These are phyloP conservation scores for Malassezia cuniculi DNA, from an alignment of 1,284 basidiomycete genomes.

Conservation along the genomic window DNA sequence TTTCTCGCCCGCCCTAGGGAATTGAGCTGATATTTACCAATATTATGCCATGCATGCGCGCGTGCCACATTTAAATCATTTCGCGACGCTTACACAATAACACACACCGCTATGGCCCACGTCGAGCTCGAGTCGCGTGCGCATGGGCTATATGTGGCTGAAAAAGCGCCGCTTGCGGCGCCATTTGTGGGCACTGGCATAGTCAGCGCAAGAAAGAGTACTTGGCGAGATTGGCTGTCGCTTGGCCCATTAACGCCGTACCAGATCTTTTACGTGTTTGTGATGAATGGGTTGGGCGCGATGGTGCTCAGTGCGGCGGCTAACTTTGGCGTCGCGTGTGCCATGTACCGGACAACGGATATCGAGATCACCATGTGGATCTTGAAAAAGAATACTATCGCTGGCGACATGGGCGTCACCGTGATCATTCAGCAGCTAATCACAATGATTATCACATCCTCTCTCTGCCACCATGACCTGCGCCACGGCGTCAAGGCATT, in stretches of 20 bases:
- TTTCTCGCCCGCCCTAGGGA: too few relatives aligned
- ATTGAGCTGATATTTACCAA: too few relatives aligned
- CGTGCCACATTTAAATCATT: too few relatives aligned
- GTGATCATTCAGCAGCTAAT: conserved; percentile 38
- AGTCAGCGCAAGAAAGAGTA: conserved; percentile 1
- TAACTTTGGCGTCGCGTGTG: conserved; percentile 38
- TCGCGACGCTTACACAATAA: too few relatives aligned
- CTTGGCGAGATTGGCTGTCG: conserved; percentile 9
- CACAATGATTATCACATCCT: conserved; percentile 34
- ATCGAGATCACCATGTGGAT: conserved; percentile 25
- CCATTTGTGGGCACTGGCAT: conserved; percentile 54
- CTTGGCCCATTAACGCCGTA: conserved; percentile 5
- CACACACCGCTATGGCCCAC: too few relatives aligned
- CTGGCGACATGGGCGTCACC: conserved; percentile 41
- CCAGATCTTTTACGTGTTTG: conserved; percentile 14
- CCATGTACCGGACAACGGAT: conserved; percentile 20
- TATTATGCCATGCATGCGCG: too few relatives aligned
- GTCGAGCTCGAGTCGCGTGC: too few relatives aligned
- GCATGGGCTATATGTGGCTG: conserved; percentile 4
- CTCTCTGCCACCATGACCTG: conserved; percentile 28
- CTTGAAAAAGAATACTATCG: conserved; percentile 28
- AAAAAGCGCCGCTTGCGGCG: conserved; percentile 3
- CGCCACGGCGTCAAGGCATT: conserved; percentile 25
- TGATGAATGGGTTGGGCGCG: conserved; percentile 14
- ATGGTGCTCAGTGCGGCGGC: conserved; percentile 18